Base-by-base conservation (phyloP, 1,284 basidiomycete genomes). In the Austroboletus niveus region DNA sequence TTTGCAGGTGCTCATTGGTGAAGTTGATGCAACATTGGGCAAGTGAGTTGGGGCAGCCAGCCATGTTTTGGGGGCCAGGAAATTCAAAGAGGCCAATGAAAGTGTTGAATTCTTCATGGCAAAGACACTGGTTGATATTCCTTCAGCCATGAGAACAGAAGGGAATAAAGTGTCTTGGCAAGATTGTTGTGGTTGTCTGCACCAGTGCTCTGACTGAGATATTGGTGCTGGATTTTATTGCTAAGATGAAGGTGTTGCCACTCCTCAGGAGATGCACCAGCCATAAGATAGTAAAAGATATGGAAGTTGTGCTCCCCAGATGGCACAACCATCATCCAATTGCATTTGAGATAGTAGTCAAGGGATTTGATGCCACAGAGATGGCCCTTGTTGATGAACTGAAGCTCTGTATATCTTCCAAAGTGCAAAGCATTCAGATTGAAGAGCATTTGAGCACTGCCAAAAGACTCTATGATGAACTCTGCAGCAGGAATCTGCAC, bases 1-100 rank as follows among this genome's bases (percentile, higher is more conserved):
- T 79, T 51, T 97, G 93, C 35, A 98, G 68, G 12, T 89, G 85
- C 65, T 99, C 95, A 61, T 94, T 93, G 46, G 94, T 93, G 64
- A 92, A 94, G 73, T 99, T 99, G 77, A 98, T 80, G 69, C 89
- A 93, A 72, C 99, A 94, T 60, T 98, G 94, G 63, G 98, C 95
- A 36, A 99, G 82, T 15, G 92, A 94, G 70, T 98, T 97, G 49
- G 88, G 80, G 2, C 86, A 80, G 56, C 83, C 84, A 6, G 89
- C 85, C 70, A 92, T 82, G 71, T 94, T 93, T 69, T 95, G 91
- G 15, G 87, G 83, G 17, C 96, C 94, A 2, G 97, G 95, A 2
- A 98, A 81, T 68, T 99, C 95, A 65, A 99, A 87, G 38, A 99
- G 76, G n/a, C 93, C 92, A 60, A 99, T 89, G 73, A 96, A 98